Evolutionary conservation across 306 rosid species (phyloP).

Genomic region (peach (Prunus persica)): Prunus_persica_NCBIv2 NC_034009.1:28463001-28463500

Average conservation of each 20-base stretch:
- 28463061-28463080: neutral
- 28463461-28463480: neutral
- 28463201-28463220: neutral
- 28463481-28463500: neutral
- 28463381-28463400: neutral
- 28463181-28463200: neutral
- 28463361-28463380: constrained; percentile 9
- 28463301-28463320: constrained; percentile 6
- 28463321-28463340: neutral
- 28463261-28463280: constrained; percentile 16
- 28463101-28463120: constrained; percentile 5
- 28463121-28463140: constrained; percentile 7
- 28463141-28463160: constrained; percentile 11
- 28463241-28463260: neutral
- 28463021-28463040: too few relatives aligned
- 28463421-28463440: constrained; percentile 10
- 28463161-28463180: constrained; percentile 18
- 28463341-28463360: neutral
- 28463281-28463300: constrained; percentile 6
- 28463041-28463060: too few relatives aligned
- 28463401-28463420: constrained; percentile 10
- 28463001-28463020: too few relatives aligned
- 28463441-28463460: constrained; percentile 10
- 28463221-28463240: constrained; percentile 3
- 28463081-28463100: constrained; percentile 4